Evolutionary conservation across 192 early-diverging fungal species (phyloP), one percentile per base, ranked within the genome.

Genomic region (Umbelopsis vinacea): DNA sequence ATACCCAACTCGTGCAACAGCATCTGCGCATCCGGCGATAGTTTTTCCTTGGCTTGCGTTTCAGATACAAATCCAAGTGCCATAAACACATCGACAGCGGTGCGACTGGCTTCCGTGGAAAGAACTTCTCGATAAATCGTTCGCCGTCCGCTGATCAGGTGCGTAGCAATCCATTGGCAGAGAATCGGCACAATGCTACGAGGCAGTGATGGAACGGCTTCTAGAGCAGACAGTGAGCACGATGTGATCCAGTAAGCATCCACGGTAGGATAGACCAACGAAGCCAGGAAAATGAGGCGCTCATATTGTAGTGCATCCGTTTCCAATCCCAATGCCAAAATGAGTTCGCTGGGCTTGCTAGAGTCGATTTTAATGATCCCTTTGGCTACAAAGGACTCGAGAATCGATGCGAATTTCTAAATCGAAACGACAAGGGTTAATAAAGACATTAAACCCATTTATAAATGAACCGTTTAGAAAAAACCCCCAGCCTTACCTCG

Each of bases 161-260:
- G 79, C 8, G 79, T 76, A 6, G 79, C 79, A 63, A 81, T 81
- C 79, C 79, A 81, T 38, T 81, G 79, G 11, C 52, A 52, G 2
- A 81, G 60, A 48, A 74, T 40, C n/a, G 79, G 79, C 3, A 77
- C 79, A 38, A 76, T 77, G n/a, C 75, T 77, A 2, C 75, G 52
- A 21, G 79, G 79, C 0, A 81, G 29, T 21, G 71, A 76, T 14
- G 79, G 79, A 5, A 81, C 79, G 19, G 54, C 67, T 46, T 76
- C 79, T 22, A 81, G 46, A 3, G 75, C 79, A 0, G 79, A 81
- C 33, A 81, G 38, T 3, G 79, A 81, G 23, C 79, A 81, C 19
- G 79, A 76, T 11, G 79, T 81, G 14, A 81, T 76, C 79, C 79
- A 81, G 23, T 76, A 76, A 6, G 68, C 67, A 37, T 81, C 79